These are phyloP conservation scores for Pelargonium myrrhifolium DNA, from an alignment of 441 rosid species.

Conservation along the genomic window DNA sequence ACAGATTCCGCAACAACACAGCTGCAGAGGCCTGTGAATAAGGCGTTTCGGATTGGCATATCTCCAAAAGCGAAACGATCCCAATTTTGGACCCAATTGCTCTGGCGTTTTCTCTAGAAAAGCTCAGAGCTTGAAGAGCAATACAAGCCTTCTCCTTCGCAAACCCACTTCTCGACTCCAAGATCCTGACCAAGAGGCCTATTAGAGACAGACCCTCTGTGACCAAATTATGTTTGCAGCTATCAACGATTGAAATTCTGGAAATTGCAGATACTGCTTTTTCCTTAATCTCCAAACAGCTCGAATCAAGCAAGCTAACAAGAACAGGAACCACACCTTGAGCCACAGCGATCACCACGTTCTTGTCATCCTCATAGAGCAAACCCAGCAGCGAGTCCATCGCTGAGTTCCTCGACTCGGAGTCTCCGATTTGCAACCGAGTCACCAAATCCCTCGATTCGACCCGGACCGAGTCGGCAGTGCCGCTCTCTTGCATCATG, in stretches of 20 bases:
- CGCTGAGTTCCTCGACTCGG: conserved; percentile 61
- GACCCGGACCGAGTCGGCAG: no score
- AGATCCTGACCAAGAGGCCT: conserved; percentile 64
- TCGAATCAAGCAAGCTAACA: conserved; percentile 57
- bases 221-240: conserved; percentile 58
- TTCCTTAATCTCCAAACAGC: conserved; percentile 56
- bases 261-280: conserved; percentile 64
- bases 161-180: conserved; percentile 77
- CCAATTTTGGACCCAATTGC: conserved; percentile 82
- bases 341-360: conserved; percentile 76
- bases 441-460: conserved; percentile 59
- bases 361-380: conserved; percentile 66
- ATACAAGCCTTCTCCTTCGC: conserved; percentile 69
- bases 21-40: conserved; percentile 79
- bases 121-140: conserved; percentile 53
- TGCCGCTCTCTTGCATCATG: conserved; percentile 52
- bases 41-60: conserved; percentile 72
- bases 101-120: conserved; percentile 67
- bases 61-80: conserved; percentile 65
- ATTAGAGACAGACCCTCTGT: conserved; percentile 68
- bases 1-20: conserved; percentile 65
- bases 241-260: conserved; percentile 62
- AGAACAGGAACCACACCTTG: conserved; percentile 85
- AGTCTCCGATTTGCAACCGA: conserved; percentile 66
- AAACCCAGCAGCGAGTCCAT: conserved; percentile 54